These are phyloP conservation scores for Globisporangium emineosum DNA, from an alignment of 352 stramenopile genomes.

Conservation along the genomic window DNA sequence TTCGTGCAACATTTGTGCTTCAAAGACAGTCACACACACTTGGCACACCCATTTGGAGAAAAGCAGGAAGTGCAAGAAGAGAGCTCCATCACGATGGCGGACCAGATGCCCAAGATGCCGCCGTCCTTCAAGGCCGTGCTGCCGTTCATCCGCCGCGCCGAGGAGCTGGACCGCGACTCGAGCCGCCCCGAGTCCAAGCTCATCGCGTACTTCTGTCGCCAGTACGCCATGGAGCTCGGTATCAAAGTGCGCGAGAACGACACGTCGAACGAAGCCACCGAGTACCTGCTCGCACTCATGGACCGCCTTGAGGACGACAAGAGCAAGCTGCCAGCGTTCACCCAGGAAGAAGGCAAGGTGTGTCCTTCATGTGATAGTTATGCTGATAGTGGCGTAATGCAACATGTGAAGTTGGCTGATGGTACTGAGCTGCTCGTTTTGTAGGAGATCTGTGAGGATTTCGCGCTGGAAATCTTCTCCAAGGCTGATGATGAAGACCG, in stretches of 20 bases:
- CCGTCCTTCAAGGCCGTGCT: conserved; percentile 92
- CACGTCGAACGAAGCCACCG: conserved; percentile 73
- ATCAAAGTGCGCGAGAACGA: conserved; percentile 86
- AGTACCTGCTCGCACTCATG: conserved; percentile 90
- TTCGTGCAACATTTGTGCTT: background rate
- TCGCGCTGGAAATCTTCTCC: conserved; percentile 91
- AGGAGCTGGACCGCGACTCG: conserved; percentile 93
- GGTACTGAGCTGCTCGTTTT: background rate
- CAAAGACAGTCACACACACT: conserved; percentile 6
- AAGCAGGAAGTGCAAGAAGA: conserved; percentile 12
- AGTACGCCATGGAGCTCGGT: conserved; percentile 87
- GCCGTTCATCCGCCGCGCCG: conserved; percentile 92
- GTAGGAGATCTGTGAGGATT: conserved; percentile 85
- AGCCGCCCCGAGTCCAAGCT: conserved; percentile 90
- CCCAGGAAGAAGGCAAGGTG: conserved; percentile 89
- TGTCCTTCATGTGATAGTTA: conserved; percentile 8
- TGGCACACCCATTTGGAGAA: conserved; percentile 16
- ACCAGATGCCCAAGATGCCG: conserved; percentile 79
- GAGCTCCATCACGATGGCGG: conserved; percentile 31
- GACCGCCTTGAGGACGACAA: conserved; percentile 92
- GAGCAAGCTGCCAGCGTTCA: conserved; percentile 85
- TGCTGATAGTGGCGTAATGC: background rate
- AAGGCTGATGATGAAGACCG: conserved; percentile 94
- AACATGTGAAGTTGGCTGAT: background rate
- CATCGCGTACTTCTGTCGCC: conserved; percentile 93